Conservation (phyloP, 352 stramenopile species). For the Pythium myriotylum region DNA sequence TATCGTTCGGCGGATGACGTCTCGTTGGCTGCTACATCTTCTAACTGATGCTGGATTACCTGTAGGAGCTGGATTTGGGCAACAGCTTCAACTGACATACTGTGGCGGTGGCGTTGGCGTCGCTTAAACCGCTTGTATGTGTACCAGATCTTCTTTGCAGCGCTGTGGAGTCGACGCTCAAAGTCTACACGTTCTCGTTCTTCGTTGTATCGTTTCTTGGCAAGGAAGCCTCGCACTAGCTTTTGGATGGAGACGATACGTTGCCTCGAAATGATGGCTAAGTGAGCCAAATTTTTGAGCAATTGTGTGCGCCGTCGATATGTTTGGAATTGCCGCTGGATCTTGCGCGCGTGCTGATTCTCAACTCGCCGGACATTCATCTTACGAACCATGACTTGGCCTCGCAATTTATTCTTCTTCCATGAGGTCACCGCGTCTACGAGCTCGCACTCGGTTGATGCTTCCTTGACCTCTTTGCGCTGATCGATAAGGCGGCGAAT, state of each 20-base stretch:
- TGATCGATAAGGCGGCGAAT: constrained; percentile 42
- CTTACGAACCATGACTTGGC: constrained; percentile 49
- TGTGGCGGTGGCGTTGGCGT: constrained; percentile 41
- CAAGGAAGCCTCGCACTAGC: constrained; percentile 48
- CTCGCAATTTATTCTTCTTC: constrained; percentile 50
- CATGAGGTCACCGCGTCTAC: constrained; percentile 25
- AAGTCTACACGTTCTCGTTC: constrained; percentile 27
- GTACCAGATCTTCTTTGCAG: constrained; percentile 43
- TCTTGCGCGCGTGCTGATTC: constrained; percentile 46
- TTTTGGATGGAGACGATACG: constrained; percentile 58
- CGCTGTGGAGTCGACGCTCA: constrained; percentile 22
- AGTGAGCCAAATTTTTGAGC: constrained; percentile 35
- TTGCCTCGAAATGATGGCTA: constrained; percentile 33
- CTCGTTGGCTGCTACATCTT: constrained; percentile 24
- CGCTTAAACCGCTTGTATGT: constrained; percentile 51
- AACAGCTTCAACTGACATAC: constrained; percentile 62
- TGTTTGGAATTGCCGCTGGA: constrained; percentile 56
- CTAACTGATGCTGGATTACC: constrained; percentile 43
- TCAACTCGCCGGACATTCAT: constrained; percentile 42
- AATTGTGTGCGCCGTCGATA: constrained; percentile 41
- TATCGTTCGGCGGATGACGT: constrained; percentile 39
- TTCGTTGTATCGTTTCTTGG: constrained; percentile 39
- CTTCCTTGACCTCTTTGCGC: constrained; percentile 32
- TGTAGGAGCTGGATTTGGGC: constrained; percentile 53
- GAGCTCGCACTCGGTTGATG: constrained; percentile 37